Evolutionary conservation across 768 basidiomycete genomes (phyloP), one percentile per base, ranked within the genome.

Genomic region (Myochromella boudieri): DNA sequence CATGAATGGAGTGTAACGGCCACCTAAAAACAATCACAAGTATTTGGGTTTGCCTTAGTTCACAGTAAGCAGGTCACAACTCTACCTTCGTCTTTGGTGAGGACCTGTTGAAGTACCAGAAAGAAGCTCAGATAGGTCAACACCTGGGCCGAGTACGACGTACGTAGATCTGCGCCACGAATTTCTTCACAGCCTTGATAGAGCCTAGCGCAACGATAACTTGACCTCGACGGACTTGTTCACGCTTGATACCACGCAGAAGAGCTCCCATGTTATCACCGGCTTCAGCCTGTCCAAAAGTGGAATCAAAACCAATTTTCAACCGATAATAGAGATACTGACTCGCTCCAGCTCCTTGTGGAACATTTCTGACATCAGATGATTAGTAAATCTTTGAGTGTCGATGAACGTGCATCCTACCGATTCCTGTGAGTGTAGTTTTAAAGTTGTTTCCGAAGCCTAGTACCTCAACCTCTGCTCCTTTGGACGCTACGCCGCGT

Each of bases 221-320:
- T 65, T 95, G 92, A 36, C 97, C 97, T 55, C 97, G 89, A 54
- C 82, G 80, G 61, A 99, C 74, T 69, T 98, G 93, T 63, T 98
- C 97, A 53, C 95, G 87, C 74, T 98, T 98, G 68, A 97, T 75
- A 63, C 97, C 95, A 68, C 97, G 92, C 37, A 99, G 84, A 28
- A 99, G 78, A 46, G 87, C 90, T 56, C 97, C 97, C 92, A 98
- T 97, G 77, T 98, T 98, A 71, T 99, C 97, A 59, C 97, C 97
- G 52, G 97, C 95, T 69, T 98, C 91, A 49, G 91, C 95, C 85
- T 89, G 38, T 37, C 47, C 5, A 34, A 4, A 34, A n/a, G 14
- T 6, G 29, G n/a, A 31, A 34, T 15, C 31, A 22, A 39, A 22
- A 37, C 34, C 28, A 27, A 53, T 44, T 32, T 36, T 27, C 17